Conservation (phyloP, 2,329 filamentous ascomycete species). For the Hymenoscyphus salicellus region DNA sequence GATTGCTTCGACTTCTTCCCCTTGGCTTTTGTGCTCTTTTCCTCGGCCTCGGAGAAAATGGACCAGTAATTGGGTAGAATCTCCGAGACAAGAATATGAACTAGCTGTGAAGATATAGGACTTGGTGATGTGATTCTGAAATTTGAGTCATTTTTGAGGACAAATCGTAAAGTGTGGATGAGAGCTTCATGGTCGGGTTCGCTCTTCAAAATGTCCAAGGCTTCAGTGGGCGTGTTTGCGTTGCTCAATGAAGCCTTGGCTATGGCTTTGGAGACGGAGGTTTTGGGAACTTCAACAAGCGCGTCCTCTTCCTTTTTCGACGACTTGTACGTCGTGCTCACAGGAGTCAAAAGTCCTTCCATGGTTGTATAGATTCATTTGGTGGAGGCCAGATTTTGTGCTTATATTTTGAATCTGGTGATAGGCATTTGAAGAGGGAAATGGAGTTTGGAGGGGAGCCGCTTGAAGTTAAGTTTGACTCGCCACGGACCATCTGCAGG, state of each 20-base stretch:
- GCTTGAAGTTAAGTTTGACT: too few relatives aligned
- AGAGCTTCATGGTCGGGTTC: slow-evolving; percentile 62
- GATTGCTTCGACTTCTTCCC: slow-evolving; percentile 24
- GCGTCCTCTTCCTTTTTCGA: slow-evolving; percentile 21
- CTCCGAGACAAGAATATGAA: slow-evolving; percentile 69
- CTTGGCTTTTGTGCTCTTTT: slow-evolving; percentile 19
- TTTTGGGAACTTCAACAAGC: slow-evolving; percentile 22
- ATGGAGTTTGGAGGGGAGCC: neutral
- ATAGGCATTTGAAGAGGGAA: slow-evolving; percentile 8
- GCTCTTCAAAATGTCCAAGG: slow-evolving; percentile 56
- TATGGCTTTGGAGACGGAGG: slow-evolving; percentile 8
- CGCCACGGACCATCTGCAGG: slow-evolving; percentile 12
- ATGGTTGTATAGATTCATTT: slow-evolving; percentile 37
- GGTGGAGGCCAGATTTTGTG: neutral
- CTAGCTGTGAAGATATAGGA: slow-evolving; percentile 69
- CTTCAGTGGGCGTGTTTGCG: slow-evolving; percentile 42
- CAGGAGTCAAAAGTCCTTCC: slow-evolving; percentile 48
- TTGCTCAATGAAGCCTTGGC: slow-evolving; percentile 14
- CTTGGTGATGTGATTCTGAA: slow-evolving; percentile 62
- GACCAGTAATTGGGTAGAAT: slow-evolving; percentile 83
- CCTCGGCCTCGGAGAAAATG: slow-evolving; percentile 50
- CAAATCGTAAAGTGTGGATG: slow-evolving; percentile 49
- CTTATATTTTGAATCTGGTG: slow-evolving; percentile 13
- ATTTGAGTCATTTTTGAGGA: slow-evolving; percentile 39
- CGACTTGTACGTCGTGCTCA: slow-evolving; percentile 41